These are phyloP conservation scores for Spergularia azorica DNA, from an alignment of 179 eudicot species.

Conservation along the genomic window DNA sequence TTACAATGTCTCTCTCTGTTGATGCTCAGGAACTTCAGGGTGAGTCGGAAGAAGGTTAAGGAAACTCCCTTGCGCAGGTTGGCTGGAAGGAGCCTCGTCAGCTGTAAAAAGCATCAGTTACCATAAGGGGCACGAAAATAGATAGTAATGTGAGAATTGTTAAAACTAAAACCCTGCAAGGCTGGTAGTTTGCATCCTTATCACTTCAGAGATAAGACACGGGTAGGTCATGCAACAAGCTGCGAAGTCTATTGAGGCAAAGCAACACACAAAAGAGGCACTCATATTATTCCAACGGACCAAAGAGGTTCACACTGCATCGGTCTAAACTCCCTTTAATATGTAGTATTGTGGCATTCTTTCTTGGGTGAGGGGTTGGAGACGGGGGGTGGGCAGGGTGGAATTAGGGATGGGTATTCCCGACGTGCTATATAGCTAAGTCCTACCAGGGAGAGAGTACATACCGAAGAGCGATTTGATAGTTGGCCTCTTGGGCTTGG, in stretches of 20 bases:
- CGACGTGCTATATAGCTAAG: neutral
- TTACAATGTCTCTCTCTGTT: conserved; percentile 38
- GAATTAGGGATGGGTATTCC: neutral
- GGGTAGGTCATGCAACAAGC: too few relatives aligned
- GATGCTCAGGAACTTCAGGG: conserved; percentile 42
- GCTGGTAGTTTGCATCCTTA: too few relatives aligned
- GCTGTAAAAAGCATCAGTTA: conserved; percentile 37
- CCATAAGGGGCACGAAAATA: neutral
- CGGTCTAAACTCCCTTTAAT: too few relatives aligned
- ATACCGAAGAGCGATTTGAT: conserved; percentile 91
- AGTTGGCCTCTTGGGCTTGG: conserved; percentile 82
- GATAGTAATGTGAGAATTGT: neutral
- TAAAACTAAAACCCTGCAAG: neutral
- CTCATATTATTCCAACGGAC: neutral
- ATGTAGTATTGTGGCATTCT: neutral
- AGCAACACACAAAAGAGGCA: neutral
- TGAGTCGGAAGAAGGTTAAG: conserved; percentile 68
- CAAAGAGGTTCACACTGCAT: neutral
- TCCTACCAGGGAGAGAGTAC: conserved; percentile 18
- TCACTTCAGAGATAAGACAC: too few relatives aligned
- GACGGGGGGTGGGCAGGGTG: neutral
- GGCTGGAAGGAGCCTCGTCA: conserved; percentile 50
- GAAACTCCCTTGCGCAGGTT: conserved; percentile 74
- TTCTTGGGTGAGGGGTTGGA: neutral
- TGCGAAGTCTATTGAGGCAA: too few relatives aligned